Conservation (phyloP, 202 grass and related monocot species). For the Setaria viridis region DNA sequence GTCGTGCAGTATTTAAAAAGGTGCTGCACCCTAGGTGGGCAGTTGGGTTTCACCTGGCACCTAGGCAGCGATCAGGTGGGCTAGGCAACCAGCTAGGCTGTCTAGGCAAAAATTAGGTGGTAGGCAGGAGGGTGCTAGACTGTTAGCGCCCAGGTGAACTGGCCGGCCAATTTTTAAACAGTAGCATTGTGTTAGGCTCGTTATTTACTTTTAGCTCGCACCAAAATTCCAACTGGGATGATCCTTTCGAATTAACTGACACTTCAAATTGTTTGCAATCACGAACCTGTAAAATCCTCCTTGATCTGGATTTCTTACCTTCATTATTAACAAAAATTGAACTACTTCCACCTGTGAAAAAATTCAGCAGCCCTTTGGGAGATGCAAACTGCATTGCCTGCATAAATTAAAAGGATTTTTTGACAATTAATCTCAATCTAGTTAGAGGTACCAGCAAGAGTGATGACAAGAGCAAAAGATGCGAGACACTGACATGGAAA, state of each 20-base stretch:
- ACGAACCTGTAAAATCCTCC: slow-evolving; percentile 12
- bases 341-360: slow-evolving; percentile 59
- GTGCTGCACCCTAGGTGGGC: background rate
- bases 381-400: slow-evolving; percentile 95
- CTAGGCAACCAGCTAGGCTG: background rate
- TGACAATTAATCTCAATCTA: slow-evolving; percentile 1
- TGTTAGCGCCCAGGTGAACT: background rate
- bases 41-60: background rate
- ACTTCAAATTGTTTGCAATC: slow-evolving; percentile 28
- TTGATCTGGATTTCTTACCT: slow-evolving; percentile 57
- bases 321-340: slow-evolving; percentile 67
- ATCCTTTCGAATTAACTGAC: slow-evolving; percentile 25
- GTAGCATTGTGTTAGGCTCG: background rate
- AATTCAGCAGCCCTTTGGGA: slow-evolving; percentile 91
- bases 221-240: background rate
- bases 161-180: background rate
- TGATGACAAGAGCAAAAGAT: slow-evolving; percentile 3
- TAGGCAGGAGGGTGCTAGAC: background rate
- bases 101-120: background rate
- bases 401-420: slow-evolving; percentile 45
- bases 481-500: slow-evolving; percentile 13
- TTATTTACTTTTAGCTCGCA: slow-evolving; percentile 42
- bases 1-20: background rate
- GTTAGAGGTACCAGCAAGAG: background rate
- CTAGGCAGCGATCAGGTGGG: background rate